Evolutionary conservation across 805 yeast genomes (phyloP).

Genomic region (Ogataea wickerhamii): DNA sequence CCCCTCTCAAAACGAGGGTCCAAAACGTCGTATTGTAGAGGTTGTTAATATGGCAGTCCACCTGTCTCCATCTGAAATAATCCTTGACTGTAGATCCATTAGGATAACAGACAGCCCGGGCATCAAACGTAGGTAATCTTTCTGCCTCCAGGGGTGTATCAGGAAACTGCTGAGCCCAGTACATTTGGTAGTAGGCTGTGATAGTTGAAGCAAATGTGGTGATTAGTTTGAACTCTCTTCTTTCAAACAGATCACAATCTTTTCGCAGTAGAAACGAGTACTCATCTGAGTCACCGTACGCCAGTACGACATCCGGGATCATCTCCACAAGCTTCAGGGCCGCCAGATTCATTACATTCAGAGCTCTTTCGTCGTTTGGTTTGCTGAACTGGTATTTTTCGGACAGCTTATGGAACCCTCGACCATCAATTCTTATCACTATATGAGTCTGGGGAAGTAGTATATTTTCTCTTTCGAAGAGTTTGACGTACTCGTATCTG

Average conservation of each 20-base stretch:
- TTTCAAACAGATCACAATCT: conserved; percentile 66
- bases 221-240: conserved; percentile 78
- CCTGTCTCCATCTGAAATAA: conserved; percentile 93
- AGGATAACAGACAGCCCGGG: conserved; percentile 86
- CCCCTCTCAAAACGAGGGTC: conserved; percentile 71
- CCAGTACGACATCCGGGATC: conserved; percentile 70
- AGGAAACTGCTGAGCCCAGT: conserved; percentile 63
- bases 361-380: conserved; percentile 82
- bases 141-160: conserved; percentile 37
- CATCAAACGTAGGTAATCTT: conserved; percentile 83
- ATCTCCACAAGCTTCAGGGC: conserved; percentile 62
- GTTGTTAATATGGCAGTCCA: conserved; percentile 93
- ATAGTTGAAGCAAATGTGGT: conserved; percentile 80
- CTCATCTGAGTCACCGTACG: conserved; percentile 96
- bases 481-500: conserved; percentile 79
- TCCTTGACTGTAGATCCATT: conserved; percentile 57
- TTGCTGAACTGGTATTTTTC: conserved; percentile 69
- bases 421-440: conserved; percentile 85
- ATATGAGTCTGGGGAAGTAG: conserved; percentile 79
- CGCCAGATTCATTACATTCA: conserved; percentile 75
- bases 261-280: conserved; percentile 74
- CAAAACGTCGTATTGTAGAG: conserved; percentile 91
- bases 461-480: conserved; percentile 69
- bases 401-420: conserved; percentile 88
- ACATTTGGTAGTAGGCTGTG: conserved; percentile 67